Evolutionary conservation across 2,329 filamentous ascomycete genomes (phyloP).

Genomic region (Stemphylium lycopersici): DNA sequence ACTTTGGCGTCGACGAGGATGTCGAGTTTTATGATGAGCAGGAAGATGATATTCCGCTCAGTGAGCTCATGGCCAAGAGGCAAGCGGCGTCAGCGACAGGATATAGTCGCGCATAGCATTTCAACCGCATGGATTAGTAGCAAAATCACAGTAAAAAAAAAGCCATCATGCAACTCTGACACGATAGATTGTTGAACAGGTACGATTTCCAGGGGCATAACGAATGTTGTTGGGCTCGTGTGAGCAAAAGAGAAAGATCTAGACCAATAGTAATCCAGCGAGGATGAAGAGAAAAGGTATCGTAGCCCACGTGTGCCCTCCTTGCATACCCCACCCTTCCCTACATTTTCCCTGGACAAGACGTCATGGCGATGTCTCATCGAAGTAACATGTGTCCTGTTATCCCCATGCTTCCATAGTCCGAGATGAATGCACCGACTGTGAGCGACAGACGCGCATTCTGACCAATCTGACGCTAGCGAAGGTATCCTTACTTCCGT

Average conservation of each 20-base stretch:
- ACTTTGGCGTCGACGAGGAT: constrained; percentile 82
- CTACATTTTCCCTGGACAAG: constrained; percentile 6
- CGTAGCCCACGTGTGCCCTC: constrained; percentile 14
- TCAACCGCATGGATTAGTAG: not conserved
- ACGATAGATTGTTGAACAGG: not conserved
- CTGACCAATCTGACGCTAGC: constrained; percentile 29
- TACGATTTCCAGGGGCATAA: constrained; percentile 5
- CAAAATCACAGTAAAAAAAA: not conserved
- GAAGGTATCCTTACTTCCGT: not conserved
- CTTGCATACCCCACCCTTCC: constrained; percentile 3
- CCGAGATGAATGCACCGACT: constrained; percentile 6
- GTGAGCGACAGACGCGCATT: constrained; percentile 4
- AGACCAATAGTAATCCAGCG: constrained; percentile 26
- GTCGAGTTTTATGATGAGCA: constrained; percentile 70
- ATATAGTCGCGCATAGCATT: constrained; percentile 3
- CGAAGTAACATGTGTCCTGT: not conserved
- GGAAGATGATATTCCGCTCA: constrained; percentile 72
- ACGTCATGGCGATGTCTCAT: not conserved
- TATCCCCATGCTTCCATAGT: constrained; percentile 1
- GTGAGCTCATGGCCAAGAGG: constrained; percentile 62
- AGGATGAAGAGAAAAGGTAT: constrained; percentile 18
- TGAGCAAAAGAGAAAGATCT: constrained; percentile 29
- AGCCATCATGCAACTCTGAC: not conserved
- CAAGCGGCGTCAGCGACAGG: constrained; percentile 13
- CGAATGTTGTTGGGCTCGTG: constrained; percentile 21